Percentiles rank a stretch among this genome's conserved stretches.
Evolutionary conservation across 306 rosid species (phyloP).

Genomic region (Prunus kanzakura): DNA sequence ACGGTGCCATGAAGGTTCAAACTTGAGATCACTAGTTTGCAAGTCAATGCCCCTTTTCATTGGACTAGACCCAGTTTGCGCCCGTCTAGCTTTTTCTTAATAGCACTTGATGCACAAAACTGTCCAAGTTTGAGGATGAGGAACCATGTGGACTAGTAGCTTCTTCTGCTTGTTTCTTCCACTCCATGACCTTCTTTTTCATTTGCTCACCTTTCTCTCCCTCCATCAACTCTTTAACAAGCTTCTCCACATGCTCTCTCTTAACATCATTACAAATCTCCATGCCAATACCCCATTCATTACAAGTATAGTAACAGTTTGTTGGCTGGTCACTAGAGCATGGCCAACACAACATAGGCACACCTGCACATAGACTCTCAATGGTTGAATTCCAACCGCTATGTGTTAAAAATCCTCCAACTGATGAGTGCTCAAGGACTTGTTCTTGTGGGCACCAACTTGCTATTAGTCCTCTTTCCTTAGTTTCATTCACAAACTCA

Average conservation of each 20-base stretch:
- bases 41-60: no score
- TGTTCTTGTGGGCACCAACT: conserved; percentile 22
- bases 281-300: background rate
- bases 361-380: conserved; percentile 9
- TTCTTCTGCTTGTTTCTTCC: background rate
- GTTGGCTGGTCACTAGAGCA: background rate
- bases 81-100: no score
- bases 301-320: background rate
- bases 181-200: background rate
- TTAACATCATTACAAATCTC: conserved; percentile 1
- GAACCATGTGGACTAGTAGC: background rate
- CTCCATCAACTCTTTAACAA: background rate
- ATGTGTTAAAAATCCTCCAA: conserved; percentile 19
- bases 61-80: no score
- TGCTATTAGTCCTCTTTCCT: conserved; percentile 7
- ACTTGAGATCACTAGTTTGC: no score
- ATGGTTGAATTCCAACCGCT: conserved; percentile 20
- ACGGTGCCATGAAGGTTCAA: no score
- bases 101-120: background rate
- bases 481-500: background rate
- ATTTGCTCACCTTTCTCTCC: background rate
- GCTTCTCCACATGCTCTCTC: background rate
- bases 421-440: conserved; percentile 7
- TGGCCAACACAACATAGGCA: conserved; percentile 6
- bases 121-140: background rate